Conservation (phyloP, 164 flowering plant species). For the Litsea cubeba region DNA sequence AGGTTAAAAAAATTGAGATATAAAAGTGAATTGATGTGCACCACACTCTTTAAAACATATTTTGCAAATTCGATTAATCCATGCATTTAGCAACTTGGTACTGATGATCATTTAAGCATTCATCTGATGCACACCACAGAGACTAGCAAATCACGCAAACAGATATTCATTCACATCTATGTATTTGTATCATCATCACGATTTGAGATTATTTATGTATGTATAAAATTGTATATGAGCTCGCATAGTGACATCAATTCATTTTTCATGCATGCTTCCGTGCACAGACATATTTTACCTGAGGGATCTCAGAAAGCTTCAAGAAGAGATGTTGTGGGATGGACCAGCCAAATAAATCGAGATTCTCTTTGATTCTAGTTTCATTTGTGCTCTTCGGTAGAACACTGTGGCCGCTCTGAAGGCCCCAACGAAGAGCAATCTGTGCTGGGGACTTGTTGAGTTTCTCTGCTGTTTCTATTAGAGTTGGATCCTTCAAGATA, state of each 20-base stretch:
- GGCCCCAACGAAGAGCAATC: constrained; percentile 78
- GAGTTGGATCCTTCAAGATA: constrained; percentile 46
- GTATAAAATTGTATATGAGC: too few species aligned
- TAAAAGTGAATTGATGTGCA: too few species aligned
- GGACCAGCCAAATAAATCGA: constrained; percentile 51
- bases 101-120: too few species aligned
- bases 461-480: constrained; percentile 45
- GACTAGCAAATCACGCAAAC: too few species aligned
- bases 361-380: constrained; percentile 54
- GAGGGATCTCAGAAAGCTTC: constrained; percentile 41
- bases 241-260: neutral
- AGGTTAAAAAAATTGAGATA: too few species aligned
- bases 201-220: too few species aligned
- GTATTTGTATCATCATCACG: too few species aligned
- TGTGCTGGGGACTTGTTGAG: constrained; percentile 67
- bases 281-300: constrained; percentile 30
- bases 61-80: too few species aligned
- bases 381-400: constrained; percentile 69
- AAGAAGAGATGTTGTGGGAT: constrained; percentile 54
- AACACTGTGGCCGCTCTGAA: constrained; percentile 64
- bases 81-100: too few species aligned
- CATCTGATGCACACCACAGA: too few species aligned
- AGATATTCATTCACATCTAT: too few species aligned
- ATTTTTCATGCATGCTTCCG: neutral
- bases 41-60: too few species aligned